Evolutionary conservation across 1,284 basidiomycete genomes (phyloP), one percentile per base, ranked within the genome.

Genomic region (Puccinia polysora): DNA sequence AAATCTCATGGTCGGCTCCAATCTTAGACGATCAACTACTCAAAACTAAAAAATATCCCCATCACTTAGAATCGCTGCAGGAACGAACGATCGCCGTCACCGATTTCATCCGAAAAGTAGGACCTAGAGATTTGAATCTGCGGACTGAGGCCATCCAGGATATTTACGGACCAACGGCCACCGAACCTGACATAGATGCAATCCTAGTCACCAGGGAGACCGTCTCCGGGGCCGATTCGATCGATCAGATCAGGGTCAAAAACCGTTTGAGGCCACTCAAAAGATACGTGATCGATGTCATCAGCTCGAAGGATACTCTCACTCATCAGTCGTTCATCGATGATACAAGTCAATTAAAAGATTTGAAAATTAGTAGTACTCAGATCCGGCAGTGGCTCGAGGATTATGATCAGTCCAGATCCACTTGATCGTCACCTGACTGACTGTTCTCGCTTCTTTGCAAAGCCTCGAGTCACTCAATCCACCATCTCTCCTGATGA

Each of bases 131-230:
- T 4, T 30, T 74, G 8, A 62, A 49, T 23, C 45, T 71, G 12
- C 64, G 69, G 20, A 36, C 56, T 6, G 52, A 70, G 28, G 20
- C 55, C 1, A 47, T 65, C 10, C 69, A 78, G 59, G 92, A 97
- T 78, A 87, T 93, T 0, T 91, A 86, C 76, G 93, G 93, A 0
- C 93, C 93, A 3, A 95, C 93, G 0, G 88, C 84, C 1, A 86
- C 84, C 82, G 91, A 96, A 77, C 84, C 87, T 0, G 84, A 92
- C 76, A 86, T 96, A 20, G 88, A 94, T 75, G 91, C 86, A 2
- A 81, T 97, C 12, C 88, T 96, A 6, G 89, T 95, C 36, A 91
- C 89, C 81, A 85, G 85, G 76, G 92, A 97, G 81, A 96, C 92
- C 0, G 76, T 88, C 1, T 80, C 83, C 14, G 92, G 93, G 1